Conservation (phyloP, 163 green algal species). For the Chloromonas sp. region DNA sequence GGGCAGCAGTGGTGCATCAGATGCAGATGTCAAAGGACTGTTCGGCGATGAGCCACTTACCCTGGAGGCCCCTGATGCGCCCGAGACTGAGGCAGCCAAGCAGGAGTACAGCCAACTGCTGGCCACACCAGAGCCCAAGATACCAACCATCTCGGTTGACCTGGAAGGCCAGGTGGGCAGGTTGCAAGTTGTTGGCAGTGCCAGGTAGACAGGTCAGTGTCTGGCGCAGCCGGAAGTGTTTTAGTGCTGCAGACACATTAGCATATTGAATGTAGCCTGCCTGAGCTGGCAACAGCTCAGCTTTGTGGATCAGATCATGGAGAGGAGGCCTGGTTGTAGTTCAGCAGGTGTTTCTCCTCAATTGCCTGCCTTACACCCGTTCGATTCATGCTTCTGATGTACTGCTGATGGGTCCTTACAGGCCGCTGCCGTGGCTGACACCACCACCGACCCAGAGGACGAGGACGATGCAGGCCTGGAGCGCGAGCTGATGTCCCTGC, state of each 20-base stretch:
- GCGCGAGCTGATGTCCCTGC: slow-evolving; percentile 13
- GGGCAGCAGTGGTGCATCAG: not conserved
- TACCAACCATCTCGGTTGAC: not conserved
- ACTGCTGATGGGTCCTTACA: not conserved
- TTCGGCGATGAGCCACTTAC: not conserved
- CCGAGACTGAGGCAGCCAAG: not conserved
- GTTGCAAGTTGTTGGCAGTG: not conserved
- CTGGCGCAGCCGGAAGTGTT: too few species aligned
- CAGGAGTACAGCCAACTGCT: slow-evolving; percentile 6
- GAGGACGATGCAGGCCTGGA: slow-evolving; percentile 13
- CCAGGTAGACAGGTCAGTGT: not conserved
- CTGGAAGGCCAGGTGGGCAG: not conserved
- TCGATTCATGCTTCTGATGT: too few species aligned
- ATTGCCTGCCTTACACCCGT: too few species aligned
- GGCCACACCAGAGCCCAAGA: not conserved
- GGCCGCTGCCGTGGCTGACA: not conserved
- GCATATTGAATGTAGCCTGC: too few species aligned
- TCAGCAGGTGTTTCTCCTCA: too few species aligned
- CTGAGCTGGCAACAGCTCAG: too few species aligned
- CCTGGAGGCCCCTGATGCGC: not conserved
- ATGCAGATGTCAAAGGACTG: slow-evolving; percentile 1
- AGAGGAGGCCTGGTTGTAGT: too few species aligned
- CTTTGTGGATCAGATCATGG: too few species aligned
- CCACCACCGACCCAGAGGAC: not conserved
- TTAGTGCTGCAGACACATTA: too few species aligned